phyloP scores from a whole-genome alignment of 2,329 filamentous ascomycete species.

The Chrysosporium keratinophilum region DNA sequence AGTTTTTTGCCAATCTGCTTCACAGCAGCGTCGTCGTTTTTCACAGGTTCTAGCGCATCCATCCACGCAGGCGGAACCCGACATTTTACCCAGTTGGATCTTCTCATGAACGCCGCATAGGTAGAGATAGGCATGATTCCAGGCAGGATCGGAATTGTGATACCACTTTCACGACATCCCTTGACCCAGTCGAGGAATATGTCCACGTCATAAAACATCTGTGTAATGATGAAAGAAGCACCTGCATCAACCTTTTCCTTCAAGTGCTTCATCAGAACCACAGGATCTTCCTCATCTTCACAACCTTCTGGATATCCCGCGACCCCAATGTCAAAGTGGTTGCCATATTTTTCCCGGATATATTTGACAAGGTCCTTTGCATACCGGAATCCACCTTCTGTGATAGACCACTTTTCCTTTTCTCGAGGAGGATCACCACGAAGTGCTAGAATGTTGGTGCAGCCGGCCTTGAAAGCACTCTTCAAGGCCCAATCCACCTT shows the following conservation, averaged over 20 bases:
- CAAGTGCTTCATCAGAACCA: conserved; percentile 75
- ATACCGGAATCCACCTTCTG: conserved; percentile 79
- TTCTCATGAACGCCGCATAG: conserved; percentile 80
- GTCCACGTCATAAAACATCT: conserved; percentile 99
- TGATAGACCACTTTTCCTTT: conserved; percentile 83
- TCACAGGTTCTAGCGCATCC: conserved; percentile 74
- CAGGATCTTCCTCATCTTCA: conserved; percentile 83
- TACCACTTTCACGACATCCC: conserved; percentile 74
- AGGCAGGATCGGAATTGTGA: conserved; percentile 70
- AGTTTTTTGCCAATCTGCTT: conserved; percentile 79
- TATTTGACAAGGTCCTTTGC: conserved; percentile 82
- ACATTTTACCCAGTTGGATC: conserved; percentile 85
- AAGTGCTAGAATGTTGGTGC: conserved; percentile 91
- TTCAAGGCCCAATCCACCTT: conserved; percentile 83
- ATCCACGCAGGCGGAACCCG: conserved; percentile 73
- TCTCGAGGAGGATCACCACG: conserved; percentile 89
- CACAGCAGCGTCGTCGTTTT: conserved; percentile 91
- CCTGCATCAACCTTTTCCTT: conserved; percentile 97
- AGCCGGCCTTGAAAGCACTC: conserved; percentile 85
- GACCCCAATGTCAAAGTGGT: conserved; percentile 95
- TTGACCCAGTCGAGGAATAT: conserved; percentile 86
- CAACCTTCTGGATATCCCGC: conserved; percentile 93
- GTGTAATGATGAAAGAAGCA: conserved; percentile 86
- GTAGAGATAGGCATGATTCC: conserved; percentile 94
- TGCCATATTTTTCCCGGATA: conserved; percentile 66